Conservation (phyloP, 2,329 filamentous ascomycete genomes). For the Stagonosporopsis vannaccii region DNA sequence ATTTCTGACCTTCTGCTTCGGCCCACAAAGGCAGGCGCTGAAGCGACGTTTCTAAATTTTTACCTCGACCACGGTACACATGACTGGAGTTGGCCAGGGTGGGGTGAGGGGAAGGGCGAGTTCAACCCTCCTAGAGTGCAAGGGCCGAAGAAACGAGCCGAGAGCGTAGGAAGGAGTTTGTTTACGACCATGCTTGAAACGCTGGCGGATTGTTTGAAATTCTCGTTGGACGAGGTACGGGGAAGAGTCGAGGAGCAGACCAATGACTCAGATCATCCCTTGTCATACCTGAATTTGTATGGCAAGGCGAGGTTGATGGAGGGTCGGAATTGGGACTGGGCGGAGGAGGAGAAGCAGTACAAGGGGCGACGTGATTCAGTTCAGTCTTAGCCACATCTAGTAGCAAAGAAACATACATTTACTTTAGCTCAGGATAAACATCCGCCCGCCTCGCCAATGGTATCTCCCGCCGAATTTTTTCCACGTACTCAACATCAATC, state of each 20-base stretch:
- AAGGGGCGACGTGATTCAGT: constrained; percentile 15
- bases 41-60: constrained; percentile 34
- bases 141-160: constrained; percentile 30
- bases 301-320: constrained; percentile 37
- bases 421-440: constrained; percentile 47
- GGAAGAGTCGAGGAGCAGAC: constrained; percentile 27
- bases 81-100: constrained; percentile 37
- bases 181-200: constrained; percentile 39
- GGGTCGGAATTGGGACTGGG: constrained; percentile 28
- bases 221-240: constrained; percentile 31
- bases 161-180: constrained; percentile 20
- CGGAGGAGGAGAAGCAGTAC: constrained; percentile 6
- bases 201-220: constrained; percentile 29
- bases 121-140: constrained; percentile 39
- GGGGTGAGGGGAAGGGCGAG: constrained; percentile 25
- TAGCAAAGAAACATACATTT: background rate
- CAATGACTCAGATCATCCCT: constrained; percentile 23
- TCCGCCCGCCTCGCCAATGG: constrained; percentile 63
- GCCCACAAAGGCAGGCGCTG: constrained; percentile 17
- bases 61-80: constrained; percentile 38
- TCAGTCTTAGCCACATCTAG: constrained; percentile 5
- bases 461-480: constrained; percentile 63
- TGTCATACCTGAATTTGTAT: constrained; percentile 33
- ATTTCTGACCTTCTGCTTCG: constrained; percentile 33
- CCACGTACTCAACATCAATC: constrained; percentile 61